Percentiles rank a stretch among this genome's conserved stretches.
Evolutionary conservation across 768 basidiomycete species (phyloP).

Genomic region (Suillus americanus): DNA sequence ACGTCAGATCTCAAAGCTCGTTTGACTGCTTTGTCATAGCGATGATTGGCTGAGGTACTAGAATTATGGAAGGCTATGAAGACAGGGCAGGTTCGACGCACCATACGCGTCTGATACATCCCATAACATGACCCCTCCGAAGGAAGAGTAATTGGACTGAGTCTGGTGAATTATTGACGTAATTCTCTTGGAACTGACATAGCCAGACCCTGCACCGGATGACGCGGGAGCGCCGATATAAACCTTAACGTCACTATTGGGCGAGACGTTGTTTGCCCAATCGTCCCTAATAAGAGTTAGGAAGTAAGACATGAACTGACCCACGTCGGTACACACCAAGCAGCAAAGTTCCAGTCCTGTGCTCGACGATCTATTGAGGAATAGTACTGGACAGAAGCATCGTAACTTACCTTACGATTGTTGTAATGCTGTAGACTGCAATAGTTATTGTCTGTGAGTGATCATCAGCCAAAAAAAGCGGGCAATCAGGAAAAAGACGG

Average conservation of each 20-base stretch:
- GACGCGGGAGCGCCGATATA: conserved; percentile 47
- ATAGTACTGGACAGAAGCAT: not conserved
- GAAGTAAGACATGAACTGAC: conserved; percentile 11
- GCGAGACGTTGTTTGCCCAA: conserved; percentile 36
- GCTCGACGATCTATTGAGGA: not conserved
- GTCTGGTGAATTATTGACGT: conserved; percentile 33
- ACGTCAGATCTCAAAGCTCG: conserved; percentile 35
- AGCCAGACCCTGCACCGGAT: conserved; percentile 41
- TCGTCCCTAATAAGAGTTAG: conserved; percentile 37
- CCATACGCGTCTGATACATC: conserved; percentile 44
- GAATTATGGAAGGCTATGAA: not conserved
- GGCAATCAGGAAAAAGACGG: not conserved
- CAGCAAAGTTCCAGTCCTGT: conserved; percentile 43
- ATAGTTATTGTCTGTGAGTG: conserved; percentile 2
- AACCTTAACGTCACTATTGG: conserved; percentile 35
- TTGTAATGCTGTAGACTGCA: not conserved
- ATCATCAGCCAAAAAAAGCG: conserved; percentile 14
- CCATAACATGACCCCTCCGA: conserved; percentile 48
- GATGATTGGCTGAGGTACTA: conserved; percentile 45
- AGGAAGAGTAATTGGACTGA: conserved; percentile 40
- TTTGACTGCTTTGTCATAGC: conserved; percentile 64
- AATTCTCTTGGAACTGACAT: conserved; percentile 32
- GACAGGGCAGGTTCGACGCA: conserved; percentile 8
- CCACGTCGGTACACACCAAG: conserved; percentile 22
- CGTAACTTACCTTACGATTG: conserved; percentile 5